Base-by-base conservation (phyloP, 139 green algal species). In the Spirogloea muscicola region DNA sequence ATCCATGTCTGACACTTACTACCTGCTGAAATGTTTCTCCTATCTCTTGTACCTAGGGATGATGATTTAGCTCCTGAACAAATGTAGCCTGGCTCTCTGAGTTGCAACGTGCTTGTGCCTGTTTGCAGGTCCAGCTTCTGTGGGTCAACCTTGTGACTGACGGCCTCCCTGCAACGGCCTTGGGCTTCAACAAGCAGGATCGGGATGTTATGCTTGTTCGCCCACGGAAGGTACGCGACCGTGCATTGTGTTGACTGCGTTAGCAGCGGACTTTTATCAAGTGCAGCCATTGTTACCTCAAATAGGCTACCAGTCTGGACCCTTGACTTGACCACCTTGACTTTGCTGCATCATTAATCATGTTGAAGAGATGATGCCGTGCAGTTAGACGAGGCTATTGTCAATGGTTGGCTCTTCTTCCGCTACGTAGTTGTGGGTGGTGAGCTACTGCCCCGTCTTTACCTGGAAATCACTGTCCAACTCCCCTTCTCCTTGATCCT, bases 401-500 rank as follows among this genome's bases (percentile, higher is more conserved):
- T 97, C 0, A 88, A 93, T 64, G 72, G 89, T 25, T 97, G 92
- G 92, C 86, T 97, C 6, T 91, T 96, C 59, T 66, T 93, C n/a
- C 76, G 91, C 10, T 87, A 86, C 43, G 13, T 86, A 25, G 68
- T 86, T 25, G 42, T 86, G 34, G 81, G 81, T 7, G 31, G 65
- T 74, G 6, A 74, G 65, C 49, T 18, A 16, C 9, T 29, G 7
- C 49, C 4, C 21, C n/a, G n/a, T n/a, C n/a, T n/a, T n/a, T n/a
- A n/a, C n/a, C n/a, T n/a, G n/a, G n/a, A n/a, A n/a, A n/a, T n/a
- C n/a, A n/a, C n/a, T n/a, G n/a, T n/a, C n/a, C n/a, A n/a, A n/a
- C n/a, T n/a, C n/a, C n/a, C n/a, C n/a, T n/a, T n/a, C n/a, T n/a
- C n/a, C n/a, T n/a, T n/a, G n/a, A n/a, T n/a, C n/a, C n/a, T n/a